A percentile compares a stretch with the other conserved stretches of the same genome.
These are phyloP conservation scores for Tylopilus sp. DNA, from an alignment of 1,284 basidiomycete genomes.

Conservation along the genomic window DNA sequence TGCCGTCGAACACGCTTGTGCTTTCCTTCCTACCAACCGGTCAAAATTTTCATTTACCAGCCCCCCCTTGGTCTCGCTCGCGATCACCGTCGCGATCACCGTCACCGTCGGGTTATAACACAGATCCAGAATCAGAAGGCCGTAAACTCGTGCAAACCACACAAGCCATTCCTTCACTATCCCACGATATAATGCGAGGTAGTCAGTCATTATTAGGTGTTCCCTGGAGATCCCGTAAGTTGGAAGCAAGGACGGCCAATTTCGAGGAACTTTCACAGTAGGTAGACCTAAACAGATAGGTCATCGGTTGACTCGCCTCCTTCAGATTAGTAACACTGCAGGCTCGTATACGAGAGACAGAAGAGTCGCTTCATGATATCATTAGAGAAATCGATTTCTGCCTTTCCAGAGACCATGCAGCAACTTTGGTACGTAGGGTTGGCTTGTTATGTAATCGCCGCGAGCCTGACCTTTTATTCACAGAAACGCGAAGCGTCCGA, in stretches of 20 bases:
- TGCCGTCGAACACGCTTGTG: constrained; percentile 73
- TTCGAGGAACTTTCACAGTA: constrained; percentile 72
- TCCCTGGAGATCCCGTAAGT: constrained; percentile 27
- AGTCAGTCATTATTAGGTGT: constrained; percentile 13
- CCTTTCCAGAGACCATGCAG: constrained; percentile 42
- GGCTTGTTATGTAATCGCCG: constrained; percentile 26
- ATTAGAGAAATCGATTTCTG: constrained; percentile 52
- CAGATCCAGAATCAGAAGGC: constrained; percentile 60
- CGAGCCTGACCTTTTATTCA: constrained; percentile 18
- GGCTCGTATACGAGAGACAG: constrained; percentile 63
- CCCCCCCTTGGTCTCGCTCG: constrained; percentile 27
- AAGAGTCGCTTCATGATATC: constrained; percentile 54
- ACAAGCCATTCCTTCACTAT: constrained; percentile 11
- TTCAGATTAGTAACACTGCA: constrained; percentile 68
- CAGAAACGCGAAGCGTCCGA: constrained; percentile 65
- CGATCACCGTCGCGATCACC: constrained; percentile 45
- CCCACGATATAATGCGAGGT: constrained; percentile 22
- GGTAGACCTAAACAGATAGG: constrained; percentile 25
- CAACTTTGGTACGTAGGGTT: constrained; percentile 41
- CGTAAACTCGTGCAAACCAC: constrained; percentile 36
- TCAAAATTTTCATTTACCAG: constrained; percentile 54
- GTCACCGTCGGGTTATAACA: constrained; percentile 58
- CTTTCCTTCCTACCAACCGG: constrained; percentile 59
- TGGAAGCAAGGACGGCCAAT: constrained; percentile 43
- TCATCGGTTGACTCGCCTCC: not conserved